Percentiles rank a stretch among this genome's conserved stretches.
Conservation (phyloP, 2,329 filamentous ascomycete species). For the Botrytis tulipae region DNA sequence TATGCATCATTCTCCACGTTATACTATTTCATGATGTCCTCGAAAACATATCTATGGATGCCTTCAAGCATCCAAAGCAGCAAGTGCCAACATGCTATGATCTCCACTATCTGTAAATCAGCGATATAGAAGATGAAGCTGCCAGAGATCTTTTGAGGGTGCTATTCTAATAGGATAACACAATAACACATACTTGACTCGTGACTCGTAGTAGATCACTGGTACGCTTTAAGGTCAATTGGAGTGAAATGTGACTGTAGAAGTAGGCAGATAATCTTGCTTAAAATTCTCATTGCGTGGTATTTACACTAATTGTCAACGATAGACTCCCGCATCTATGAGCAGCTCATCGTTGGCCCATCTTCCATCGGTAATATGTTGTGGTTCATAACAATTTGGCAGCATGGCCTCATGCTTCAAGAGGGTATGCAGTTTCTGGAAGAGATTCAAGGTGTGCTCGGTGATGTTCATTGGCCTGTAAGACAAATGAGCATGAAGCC, state of each 20-base stretch:
- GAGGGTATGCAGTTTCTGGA: conserved; percentile 76
- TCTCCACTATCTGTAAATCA: neutral
- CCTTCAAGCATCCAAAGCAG: neutral
- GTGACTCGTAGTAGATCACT: neutral
- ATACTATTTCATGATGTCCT: neutral
- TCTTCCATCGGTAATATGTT: conserved; percentile 58
- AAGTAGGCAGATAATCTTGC: neutral
- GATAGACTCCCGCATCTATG: conserved; percentile 16
- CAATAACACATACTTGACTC: neutral
- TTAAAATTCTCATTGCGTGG: conserved; percentile 24
- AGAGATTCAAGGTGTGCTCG: conserved; percentile 79
- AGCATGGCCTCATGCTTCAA: conserved; percentile 59
- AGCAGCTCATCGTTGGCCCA: conserved; percentile 55
- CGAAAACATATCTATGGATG: neutral
- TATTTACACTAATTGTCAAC: conserved; percentile 31
- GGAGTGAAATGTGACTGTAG: neutral
- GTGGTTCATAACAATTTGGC: conserved; percentile 52
- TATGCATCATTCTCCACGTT: neutral
- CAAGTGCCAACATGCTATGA: neutral
- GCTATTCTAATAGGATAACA: neutral
- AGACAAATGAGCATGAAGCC: neutral
- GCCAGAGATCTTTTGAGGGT: neutral
- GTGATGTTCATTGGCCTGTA: conserved; percentile 85
- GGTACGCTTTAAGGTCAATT: neutral
- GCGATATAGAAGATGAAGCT: neutral